phyloP scores from a whole-genome alignment of 495 filamentous ascomycete species.

The Friedmanniomyces simplex region DNA sequence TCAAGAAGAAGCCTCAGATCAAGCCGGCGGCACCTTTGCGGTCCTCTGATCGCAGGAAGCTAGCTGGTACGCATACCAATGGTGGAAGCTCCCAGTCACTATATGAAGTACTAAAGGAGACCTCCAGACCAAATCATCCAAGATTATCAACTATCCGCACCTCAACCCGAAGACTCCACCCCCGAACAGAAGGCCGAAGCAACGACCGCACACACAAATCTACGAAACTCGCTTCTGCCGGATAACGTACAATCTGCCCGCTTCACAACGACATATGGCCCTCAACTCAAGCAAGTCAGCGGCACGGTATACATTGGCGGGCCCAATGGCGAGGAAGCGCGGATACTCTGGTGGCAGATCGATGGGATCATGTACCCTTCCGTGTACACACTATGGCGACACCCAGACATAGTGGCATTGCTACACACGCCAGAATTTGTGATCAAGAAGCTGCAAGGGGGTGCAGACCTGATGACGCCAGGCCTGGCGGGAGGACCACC shows the following conservation, averaged over 20 bases:
- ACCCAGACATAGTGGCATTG: constrained; percentile 50
- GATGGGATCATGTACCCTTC: constrained; percentile 53
- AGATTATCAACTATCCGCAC: constrained; percentile 45
- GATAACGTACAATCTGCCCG: constrained; percentile 54
- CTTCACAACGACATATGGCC: constrained; percentile 60
- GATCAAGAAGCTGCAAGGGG: constrained; percentile 51
- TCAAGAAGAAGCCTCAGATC: constrained; percentile 75
- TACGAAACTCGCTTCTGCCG: constrained; percentile 55
- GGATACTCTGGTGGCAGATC: constrained; percentile 62
- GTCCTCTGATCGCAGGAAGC: constrained; percentile 60
- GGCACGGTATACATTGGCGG: constrained; percentile 58
- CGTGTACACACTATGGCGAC: constrained; percentile 60
- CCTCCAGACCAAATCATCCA: constrained; percentile 51
- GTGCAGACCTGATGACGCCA: constrained; percentile 67
- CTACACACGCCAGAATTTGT: constrained; percentile 54
- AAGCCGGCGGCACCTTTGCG: constrained; percentile 59
- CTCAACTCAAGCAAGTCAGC: constrained; percentile 51
- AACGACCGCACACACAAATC: constrained; percentile 38
- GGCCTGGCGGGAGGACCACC: constrained; percentile 60
- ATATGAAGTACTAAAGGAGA: too few relatives aligned
- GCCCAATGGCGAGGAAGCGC: constrained; percentile 45
- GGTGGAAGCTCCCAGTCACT: too few relatives aligned
- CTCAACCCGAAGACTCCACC: constrained; percentile 27
- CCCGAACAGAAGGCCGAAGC: constrained; percentile 34
- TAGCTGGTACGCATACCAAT: constrained; percentile 34